Conservation (phyloP, 2,329 filamentous ascomycete species). For the Microsporum ferrugineum region DNA sequence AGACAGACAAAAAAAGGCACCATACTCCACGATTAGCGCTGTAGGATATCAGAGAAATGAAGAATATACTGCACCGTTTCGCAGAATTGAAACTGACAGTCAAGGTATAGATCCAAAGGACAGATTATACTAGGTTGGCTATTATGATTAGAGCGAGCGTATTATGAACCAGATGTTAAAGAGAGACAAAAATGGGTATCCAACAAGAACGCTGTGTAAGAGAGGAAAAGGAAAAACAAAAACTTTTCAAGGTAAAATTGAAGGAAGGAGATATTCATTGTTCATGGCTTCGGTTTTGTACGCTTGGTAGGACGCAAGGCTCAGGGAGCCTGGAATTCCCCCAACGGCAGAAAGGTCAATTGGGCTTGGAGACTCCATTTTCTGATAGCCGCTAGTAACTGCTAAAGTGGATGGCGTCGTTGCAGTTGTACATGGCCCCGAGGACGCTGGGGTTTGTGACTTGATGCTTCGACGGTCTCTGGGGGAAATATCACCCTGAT, state of each 20-base stretch:
- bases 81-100: not conserved
- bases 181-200: conserved; percentile 2
- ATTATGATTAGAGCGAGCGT: not conserved
- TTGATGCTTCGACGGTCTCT: not conserved
- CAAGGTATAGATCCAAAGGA: not conserved
- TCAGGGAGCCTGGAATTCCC: not conserved
- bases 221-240: not conserved
- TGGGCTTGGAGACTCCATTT: not conserved
- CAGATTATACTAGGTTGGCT: not conserved
- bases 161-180: not conserved
- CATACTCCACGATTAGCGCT: not conserved
- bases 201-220: not conserved
- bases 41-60: not conserved
- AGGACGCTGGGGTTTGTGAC: not conserved
- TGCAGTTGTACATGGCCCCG: not conserved
- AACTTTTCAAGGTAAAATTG: not conserved
- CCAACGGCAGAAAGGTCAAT: not conserved
- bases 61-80: not conserved
- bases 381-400: not conserved
- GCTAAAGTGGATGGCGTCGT: not conserved
- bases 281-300: not conserved
- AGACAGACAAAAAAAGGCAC: not conserved
- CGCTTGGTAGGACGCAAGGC: not conserved
- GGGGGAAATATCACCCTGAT: not conserved
- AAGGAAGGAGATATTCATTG: not conserved